Evolutionary conservation across 495 filamentous ascomycete species (phyloP), one percentile per base, ranked within the genome.

Genomic region (Aspergillus bertholletiae): DNA sequence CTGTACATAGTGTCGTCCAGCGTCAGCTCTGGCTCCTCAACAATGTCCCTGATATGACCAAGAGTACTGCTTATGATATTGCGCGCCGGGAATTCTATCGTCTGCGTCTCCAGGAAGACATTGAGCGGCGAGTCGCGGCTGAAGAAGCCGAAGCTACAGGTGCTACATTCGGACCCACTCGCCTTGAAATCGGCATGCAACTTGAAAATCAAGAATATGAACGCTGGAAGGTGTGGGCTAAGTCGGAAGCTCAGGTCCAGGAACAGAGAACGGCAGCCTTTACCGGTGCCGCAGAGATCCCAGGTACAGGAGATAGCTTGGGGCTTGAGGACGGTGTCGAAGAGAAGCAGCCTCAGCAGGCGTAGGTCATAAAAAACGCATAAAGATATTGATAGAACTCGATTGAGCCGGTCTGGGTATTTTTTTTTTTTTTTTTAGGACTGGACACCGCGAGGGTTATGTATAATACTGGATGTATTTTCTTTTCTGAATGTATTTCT

Each of bases 71-170:
- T n/a, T 98, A 97, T 73, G 92, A 97, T 74, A 78, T 75, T 43
- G 92, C 89, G 18, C 86, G 95, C 27, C 84, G 84, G 58, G 94
- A 98, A 71, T 96, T 98, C 73, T 97, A 97, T 73, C 75, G 77
- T 48, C 68, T 92, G 53, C 86, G 93, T 52, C 82, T 96, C 53
- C 73, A 84, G 57, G 85, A 95, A 63, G 92, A 97, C 51, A 83
- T 94, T 41, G 84, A 94, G 71, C 82, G 84, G 54, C 82, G 92
- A 60, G 84, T 97, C 60, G 90, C 92, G 1, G 80, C 81, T 21
- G 94, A 98, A 73, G 94, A 98, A 72, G 94, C 94, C 9, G 74
- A 88, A 58, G 81, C 85, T 56, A 86, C 85, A 9, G 94, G 94
- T 44, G 94, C 90, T 51, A 85, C 85, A 67, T 98, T 97, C 60